Percentiles rank a stretch among this genome's conserved stretches.
These are phyloP conservation scores for Chlamydomonas schloesseri DNA, from an alignment of 139 green algal genomes.

Conservation along the genomic window DNA sequence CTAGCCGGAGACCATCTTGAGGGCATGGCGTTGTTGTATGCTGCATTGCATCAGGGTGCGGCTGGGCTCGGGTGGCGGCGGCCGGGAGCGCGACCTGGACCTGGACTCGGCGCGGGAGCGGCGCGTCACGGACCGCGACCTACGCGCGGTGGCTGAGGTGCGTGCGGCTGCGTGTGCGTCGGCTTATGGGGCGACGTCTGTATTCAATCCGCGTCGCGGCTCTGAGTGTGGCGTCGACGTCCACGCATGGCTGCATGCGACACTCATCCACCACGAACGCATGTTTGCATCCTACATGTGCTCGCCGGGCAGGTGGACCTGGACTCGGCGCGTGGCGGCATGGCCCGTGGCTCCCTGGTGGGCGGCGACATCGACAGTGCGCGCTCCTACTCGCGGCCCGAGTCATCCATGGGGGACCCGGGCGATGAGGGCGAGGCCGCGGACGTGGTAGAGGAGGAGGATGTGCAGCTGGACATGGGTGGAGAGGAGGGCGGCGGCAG, in stretches of 20 bases:
- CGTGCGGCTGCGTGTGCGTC: background rate
- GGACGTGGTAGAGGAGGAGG: background rate
- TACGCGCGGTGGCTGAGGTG: no score
- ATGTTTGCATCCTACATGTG: background rate
- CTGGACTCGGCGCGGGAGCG: constrained; percentile 25
- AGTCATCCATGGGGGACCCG: background rate
- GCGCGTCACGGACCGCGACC: background rate
- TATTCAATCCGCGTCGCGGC: no score
- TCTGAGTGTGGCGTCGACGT: no score
- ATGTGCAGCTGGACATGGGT: background rate
- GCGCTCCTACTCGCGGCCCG: constrained; percentile 7
- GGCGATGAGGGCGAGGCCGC: background rate
- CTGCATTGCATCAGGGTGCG: no score
- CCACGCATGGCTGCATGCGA: no score
- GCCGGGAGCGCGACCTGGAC: background rate
- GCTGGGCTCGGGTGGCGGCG: background rate
- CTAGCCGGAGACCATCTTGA: no score
- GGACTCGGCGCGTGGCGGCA: constrained; percentile 5
- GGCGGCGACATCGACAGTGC: constrained; percentile 43
- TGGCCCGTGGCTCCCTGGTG: background rate
- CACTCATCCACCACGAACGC: no score
- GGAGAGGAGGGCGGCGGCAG: background rate
- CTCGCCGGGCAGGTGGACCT: background rate
- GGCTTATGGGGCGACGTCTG: no score
- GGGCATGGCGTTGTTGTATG: no score